Conservation (phyloP, 371 early-diverging fungal genomes). For the Mortierella sp. region DNA sequence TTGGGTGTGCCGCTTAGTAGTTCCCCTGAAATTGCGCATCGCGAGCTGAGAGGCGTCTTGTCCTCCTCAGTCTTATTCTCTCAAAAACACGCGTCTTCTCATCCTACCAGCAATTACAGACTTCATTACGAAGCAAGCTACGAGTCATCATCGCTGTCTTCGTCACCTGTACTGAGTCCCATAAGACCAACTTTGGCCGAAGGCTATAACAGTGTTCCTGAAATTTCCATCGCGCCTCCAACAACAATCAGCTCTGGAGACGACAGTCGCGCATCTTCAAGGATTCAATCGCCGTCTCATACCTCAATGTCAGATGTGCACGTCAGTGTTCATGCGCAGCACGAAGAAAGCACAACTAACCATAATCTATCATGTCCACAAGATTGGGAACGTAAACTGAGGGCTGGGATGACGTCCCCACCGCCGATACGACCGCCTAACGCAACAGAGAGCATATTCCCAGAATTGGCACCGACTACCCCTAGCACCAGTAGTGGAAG, state of each 20-base stretch:
- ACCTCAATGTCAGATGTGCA: conserved; percentile 7
- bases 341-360: background rate
- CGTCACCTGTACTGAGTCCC: background rate
- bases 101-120: background rate
- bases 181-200: background rate
- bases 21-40: conserved; percentile 23
- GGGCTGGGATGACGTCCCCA: background rate
- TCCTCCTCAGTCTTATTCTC: background rate
- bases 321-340: background rate
- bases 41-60: conserved; percentile 5
- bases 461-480: background rate
- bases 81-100: background rate
- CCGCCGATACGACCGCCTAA: conserved; percentile 6
- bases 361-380: background rate
- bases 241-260: conserved; percentile 19
- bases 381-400: background rate
- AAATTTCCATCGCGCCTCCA: conserved; percentile 30
- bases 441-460: conserved; percentile 28
- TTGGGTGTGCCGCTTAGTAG: conserved; percentile 9
- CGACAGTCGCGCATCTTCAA: conserved; percentile 3
- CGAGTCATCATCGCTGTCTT: background rate
- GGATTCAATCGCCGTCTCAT: background rate
- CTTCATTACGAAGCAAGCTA: background rate
- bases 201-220: conserved; percentile 1
- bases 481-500: conserved; percentile 3